Conservation (phyloP, 148 eudicot species). For the Diospyros lotus region DNA sequence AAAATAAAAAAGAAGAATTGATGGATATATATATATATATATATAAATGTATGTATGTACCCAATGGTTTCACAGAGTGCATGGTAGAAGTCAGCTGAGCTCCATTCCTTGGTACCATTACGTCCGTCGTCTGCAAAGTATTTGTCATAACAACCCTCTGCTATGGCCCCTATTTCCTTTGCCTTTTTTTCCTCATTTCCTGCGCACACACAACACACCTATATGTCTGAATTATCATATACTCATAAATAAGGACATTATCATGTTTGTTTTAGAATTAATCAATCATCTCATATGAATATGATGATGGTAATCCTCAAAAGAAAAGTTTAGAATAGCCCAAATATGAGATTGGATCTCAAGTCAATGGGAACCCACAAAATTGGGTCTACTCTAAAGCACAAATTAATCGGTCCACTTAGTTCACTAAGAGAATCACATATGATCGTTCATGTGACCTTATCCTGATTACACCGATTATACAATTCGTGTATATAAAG, state of each 20-base stretch:
- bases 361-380: no score
- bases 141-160: constrained; percentile 35
- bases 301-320: no score
- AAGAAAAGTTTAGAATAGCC: no score
- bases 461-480: no score
- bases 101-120: constrained; percentile 17
- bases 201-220: constrained; percentile 6
- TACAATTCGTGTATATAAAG: no score
- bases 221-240: not conserved
- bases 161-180: constrained; percentile 34
- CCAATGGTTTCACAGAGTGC: constrained; percentile 63
- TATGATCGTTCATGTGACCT: no score
- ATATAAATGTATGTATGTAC: constrained; percentile 19
- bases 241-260: no score
- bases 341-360: no score
- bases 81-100: constrained; percentile 41
- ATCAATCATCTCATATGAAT: no score
- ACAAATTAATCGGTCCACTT: no score
- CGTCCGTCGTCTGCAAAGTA: constrained; percentile 11
- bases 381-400: not conserved
- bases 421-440: no score
- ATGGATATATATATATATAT: no score
- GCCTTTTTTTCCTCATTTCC: constrained; percentile 43
- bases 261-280: not conserved
- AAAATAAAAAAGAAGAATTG: not conserved